phyloP scores from a whole-genome alignment of 495 filamentous ascomycete species.

The Echria macrotheca region DNA sequence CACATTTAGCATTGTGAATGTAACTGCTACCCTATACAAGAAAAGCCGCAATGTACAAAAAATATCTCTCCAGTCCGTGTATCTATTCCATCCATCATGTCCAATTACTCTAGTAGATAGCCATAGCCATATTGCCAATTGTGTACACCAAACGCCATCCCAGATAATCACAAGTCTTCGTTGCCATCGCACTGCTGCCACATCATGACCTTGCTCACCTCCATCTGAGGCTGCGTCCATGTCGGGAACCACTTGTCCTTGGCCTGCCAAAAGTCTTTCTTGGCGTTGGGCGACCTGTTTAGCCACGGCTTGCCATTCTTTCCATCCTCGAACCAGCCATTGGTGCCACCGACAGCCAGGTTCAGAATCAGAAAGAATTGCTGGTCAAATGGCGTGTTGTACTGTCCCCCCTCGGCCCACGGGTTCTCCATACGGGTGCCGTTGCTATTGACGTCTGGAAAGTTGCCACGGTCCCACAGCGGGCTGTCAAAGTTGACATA shows the following conservation, averaged over 20 bases:
- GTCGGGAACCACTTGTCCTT: slow-evolving; percentile 66
- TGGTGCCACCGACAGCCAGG: slow-evolving; percentile 75
- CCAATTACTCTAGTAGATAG: too few relatives aligned
- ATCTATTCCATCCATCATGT: too few relatives aligned
- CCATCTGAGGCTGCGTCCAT: slow-evolving; percentile 65
- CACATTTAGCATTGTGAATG: too few relatives aligned
- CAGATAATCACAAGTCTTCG: too few relatives aligned
- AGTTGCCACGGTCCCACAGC: slow-evolving; percentile 69
- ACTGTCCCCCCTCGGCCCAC: slow-evolving; percentile 59
- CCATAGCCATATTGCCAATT: too few relatives aligned
- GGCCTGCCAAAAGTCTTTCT: slow-evolving; percentile 68
- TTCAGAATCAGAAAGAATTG: slow-evolving; percentile 78
- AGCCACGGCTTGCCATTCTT: slow-evolving; percentile 73
- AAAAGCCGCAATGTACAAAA: too few relatives aligned
- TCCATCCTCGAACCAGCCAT: slow-evolving; percentile 78
- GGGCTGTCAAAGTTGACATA: slow-evolving; percentile 70
- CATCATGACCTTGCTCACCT: slow-evolving; percentile 70
- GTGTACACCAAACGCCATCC: too few relatives aligned
- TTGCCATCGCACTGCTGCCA: slow-evolving; percentile 66
- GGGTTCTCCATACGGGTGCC: slow-evolving; percentile 61
- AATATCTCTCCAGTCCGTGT: too few relatives aligned
- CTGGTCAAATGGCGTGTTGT: slow-evolving; percentile 73
- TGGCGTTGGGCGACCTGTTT: slow-evolving; percentile 57
- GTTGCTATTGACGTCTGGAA: slow-evolving; percentile 62
- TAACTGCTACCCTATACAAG: too few relatives aligned